A percentile compares a stretch with the other conserved stretches of the same genome.
Conservation (phyloP, 495 filamentous ascomycete genomes). For the Aspergillus nanangensis region DNA sequence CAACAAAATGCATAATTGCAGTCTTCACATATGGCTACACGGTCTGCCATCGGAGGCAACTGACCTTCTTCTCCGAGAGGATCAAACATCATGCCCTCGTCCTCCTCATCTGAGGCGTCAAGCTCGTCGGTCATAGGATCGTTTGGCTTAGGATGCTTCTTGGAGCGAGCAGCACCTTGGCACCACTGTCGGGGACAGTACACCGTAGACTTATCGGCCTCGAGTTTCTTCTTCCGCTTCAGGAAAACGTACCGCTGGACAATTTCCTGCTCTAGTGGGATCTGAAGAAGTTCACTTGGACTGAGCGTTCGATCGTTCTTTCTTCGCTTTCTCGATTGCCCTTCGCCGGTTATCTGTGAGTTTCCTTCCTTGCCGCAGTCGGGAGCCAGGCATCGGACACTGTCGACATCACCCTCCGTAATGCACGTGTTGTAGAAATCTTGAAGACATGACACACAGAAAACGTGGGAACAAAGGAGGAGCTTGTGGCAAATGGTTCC, state of each 20-base stretch:
- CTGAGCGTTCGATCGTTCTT: conserved; percentile 62
- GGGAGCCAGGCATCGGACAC: conserved; percentile 72
- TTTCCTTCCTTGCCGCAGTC: conserved; percentile 63
- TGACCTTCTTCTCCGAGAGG: conserved; percentile 31
- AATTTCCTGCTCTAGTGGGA: conserved; percentile 65
- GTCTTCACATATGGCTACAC: conserved; percentile 79
- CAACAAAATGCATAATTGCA: conserved; percentile 91
- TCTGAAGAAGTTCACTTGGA: conserved; percentile 84
- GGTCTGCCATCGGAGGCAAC: conserved; percentile 47
- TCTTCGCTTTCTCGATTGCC: conserved; percentile 29
- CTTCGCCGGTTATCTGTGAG: conserved; percentile 13
- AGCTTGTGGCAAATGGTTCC: conserved; percentile 75
- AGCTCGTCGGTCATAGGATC: conserved; percentile 46
- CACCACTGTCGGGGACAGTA: conserved; percentile 95
- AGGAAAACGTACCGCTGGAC: conserved; percentile 84
- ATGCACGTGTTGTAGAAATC: conserved; percentile 89
- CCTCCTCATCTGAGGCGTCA: conserved; percentile 44
- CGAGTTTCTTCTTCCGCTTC: conserved; percentile 87
- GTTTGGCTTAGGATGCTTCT: conserved; percentile 66
- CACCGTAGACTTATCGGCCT: conserved; percentile 86
- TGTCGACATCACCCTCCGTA: conserved; percentile 72
- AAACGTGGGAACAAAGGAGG: conserved; percentile 80
- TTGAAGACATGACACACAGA: conserved; percentile 78
- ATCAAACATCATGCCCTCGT: conserved; percentile 24
- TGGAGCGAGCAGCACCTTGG: conserved; percentile 80